Percentiles rank a stretch among this genome's conserved stretches.
Evolutionary conservation across 169 alveolate genomes (phyloP).

Genomic region (Toxoplasma gondii): DNA sequence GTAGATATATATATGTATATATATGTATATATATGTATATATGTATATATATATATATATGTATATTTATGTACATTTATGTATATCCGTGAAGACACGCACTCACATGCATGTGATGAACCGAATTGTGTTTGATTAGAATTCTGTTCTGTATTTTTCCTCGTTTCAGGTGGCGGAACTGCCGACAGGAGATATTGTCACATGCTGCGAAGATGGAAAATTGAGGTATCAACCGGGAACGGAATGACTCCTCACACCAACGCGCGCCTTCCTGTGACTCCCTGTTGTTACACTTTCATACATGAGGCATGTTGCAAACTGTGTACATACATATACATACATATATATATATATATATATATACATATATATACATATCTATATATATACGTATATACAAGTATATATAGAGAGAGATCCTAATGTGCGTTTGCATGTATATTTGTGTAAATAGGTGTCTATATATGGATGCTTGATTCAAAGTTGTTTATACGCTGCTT

Average conservation of each 20-base stretch:
- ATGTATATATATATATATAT: no score
- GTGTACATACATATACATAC: no score
- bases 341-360: no score
- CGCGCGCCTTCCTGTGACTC: not conserved
- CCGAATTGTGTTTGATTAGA: no score
- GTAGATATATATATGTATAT: no score
- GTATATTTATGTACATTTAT: no score
- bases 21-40: not conserved
- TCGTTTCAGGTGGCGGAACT: slow-evolving; percentile 5
- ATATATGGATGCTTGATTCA: no score
- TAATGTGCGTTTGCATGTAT: no score
- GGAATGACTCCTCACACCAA: not conserved
- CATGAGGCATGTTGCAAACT: not conserved
- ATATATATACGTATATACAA: not conserved
- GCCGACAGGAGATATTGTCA: slow-evolving; percentile 6
- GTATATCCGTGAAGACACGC: not conserved
- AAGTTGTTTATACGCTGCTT: no score
- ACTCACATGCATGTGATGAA: no score
- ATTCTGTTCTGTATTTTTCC: not conserved
- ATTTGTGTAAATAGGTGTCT: not conserved
- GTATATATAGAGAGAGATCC: no score
- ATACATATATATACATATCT: no score
- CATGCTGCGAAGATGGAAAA: slow-evolving; percentile 21
- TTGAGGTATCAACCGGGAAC: not conserved
- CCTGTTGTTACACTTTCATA: not conserved